A percentile compares a stretch with the other conserved stretches of the same genome.
phyloP scores from a whole-genome alignment of 73 alveolate species.

The Tetrahymena malaccensis region DNA sequence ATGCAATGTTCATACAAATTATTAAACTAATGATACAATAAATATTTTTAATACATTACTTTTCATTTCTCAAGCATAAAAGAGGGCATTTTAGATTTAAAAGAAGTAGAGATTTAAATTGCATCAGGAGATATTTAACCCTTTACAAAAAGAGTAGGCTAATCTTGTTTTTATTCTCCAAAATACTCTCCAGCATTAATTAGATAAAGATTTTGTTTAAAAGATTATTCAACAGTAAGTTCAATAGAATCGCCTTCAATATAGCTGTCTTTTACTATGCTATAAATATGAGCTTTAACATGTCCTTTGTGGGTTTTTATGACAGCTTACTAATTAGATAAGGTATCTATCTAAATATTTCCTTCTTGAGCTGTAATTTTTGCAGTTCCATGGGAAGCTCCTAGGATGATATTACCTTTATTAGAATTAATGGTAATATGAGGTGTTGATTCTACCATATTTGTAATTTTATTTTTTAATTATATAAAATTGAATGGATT shows the following conservation, averaged over 20 bases:
- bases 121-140: neutral
- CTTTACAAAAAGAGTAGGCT: neutral
- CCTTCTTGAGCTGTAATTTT: neutral
- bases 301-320: neutral
- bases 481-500: neutral
- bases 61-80: neutral
- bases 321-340: neutral
- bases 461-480: neutral
- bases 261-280: neutral
- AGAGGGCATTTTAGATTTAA: neutral
- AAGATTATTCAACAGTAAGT: neutral
- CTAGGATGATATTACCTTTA: neutral
- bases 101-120: neutral
- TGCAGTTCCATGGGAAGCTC: neutral
- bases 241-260: neutral
- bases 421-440: neutral
- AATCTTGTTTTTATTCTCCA: neutral
- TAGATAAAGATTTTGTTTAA: neutral
- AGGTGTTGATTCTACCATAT: neutral
- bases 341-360: neutral
- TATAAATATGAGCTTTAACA: neutral
- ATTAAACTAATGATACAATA: neutral
- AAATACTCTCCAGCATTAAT: neutral
- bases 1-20: too few species aligned
- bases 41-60: neutral